Evolutionary conservation across 163 green algal genomes (phyloP).

Genomic region (Prototheca cutis): DNA sequence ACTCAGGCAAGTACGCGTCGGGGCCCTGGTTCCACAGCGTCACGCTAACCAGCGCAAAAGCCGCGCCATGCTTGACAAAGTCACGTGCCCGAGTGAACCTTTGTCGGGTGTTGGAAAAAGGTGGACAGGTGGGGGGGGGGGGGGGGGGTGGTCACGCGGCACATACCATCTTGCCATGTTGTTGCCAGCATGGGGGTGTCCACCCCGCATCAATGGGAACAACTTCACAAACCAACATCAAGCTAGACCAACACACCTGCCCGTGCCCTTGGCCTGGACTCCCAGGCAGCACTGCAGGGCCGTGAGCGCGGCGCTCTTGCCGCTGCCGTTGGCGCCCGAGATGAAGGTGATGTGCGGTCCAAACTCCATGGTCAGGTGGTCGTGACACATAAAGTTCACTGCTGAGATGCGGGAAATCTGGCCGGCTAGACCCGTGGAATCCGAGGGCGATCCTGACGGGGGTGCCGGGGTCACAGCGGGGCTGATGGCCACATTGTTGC

Average conservation of each 20-base stretch:
- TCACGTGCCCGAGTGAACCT: constrained; percentile 30
- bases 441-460: no score
- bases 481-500: no score
- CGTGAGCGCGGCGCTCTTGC: constrained; percentile 83
- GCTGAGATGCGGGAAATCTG: constrained; percentile 2
- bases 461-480: no score
- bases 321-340: constrained; percentile 79
- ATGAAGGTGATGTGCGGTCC: constrained; percentile 82
- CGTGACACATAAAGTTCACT: constrained; percentile 25
- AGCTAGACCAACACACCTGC: constrained; percentile 29
- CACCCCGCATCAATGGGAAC: no score
- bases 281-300: constrained; percentile 77
- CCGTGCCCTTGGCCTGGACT: constrained; percentile 47
- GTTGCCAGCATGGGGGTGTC: no score
- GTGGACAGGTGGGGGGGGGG: no score
- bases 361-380: constrained; percentile 17
- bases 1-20: constrained; percentile 40
- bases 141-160: no score
- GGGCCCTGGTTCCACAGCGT: constrained; percentile 58
- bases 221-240: no score
- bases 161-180: no score
- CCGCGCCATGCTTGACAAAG: constrained; percentile 18
- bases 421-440: no score
- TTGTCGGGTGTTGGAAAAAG: no score
- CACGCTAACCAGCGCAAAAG: constrained; percentile 30